Percentiles rank a stretch among this genome's conserved stretches.
Evolutionary conservation across 331 rosid species (phyloP).

Genomic region (Malus hybrid): DNA sequence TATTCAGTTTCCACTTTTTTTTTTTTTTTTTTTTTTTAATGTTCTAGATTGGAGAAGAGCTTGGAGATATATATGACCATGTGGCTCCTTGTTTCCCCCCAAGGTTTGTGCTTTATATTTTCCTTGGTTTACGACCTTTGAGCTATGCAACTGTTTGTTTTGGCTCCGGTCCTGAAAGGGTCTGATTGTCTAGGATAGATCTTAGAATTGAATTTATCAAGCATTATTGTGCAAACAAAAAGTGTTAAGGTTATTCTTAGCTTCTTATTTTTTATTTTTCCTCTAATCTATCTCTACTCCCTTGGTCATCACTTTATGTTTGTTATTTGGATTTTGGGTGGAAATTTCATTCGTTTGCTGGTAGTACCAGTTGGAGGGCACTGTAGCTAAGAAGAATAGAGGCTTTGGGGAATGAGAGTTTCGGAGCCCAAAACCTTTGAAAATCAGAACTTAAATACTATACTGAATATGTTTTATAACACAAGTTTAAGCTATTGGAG

Average conservation of each 20-base stretch:
- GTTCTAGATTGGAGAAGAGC: conserved; percentile 87
- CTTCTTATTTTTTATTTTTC: too few species aligned
- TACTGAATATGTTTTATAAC: not conserved
- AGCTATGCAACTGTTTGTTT: conserved; percentile 8
- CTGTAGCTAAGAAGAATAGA: not conserved
- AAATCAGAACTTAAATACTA: not conserved
- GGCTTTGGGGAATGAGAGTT: not conserved
- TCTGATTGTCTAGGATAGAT: not conserved
- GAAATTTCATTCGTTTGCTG: not conserved
- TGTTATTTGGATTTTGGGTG: not conserved
- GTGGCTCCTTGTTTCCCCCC: conserved; percentile 99
- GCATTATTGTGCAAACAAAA: not conserved
- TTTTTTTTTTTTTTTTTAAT: conserved; percentile 7
- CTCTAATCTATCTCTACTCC: not conserved
- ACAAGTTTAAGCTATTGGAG: not conserved
- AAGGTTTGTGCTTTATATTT: conserved; percentile 40
- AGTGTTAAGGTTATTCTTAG: not conserved
- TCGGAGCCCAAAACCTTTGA: not conserved
- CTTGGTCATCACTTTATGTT: not conserved
- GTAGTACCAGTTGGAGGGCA: not conserved
- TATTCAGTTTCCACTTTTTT: not conserved
- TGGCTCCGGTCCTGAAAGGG: not conserved
- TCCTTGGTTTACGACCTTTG: conserved; percentile 15
- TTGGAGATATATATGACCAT: conserved; percentile 80
- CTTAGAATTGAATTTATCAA: not conserved